Evolutionary conservation across 2,329 filamentous ascomycete genomes (phyloP), one percentile per base, ranked within the genome.

Genomic region (Claviceps sp.): DNA sequence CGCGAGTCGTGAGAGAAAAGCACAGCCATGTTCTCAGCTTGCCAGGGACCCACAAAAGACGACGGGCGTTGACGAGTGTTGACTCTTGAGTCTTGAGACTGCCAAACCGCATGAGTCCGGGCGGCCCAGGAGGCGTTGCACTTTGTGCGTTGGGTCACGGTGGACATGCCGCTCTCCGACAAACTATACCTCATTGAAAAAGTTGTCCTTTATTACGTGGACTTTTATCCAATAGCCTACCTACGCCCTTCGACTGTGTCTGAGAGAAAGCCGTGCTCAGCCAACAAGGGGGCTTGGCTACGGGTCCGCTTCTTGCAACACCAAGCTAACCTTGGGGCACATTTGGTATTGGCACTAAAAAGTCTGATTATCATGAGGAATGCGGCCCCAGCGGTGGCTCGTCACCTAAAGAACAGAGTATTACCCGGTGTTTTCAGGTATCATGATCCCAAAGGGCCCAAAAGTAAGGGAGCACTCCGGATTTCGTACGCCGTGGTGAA

Each of bases 211-310:
- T 26, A 16, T 14, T 37, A 34, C 30, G 18, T 30, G 16, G 26
- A 47, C 6, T 48, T 18, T 7, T 11, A 8, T 30, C 38, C 30
- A 50, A 47, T 34, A 46, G n/a, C 22, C 16, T 38, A 37, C 20
- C 16, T 38, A 37, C 20, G n/a, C 44, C 49, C 37, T 34, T 47
- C 13, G 41, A 51, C 40, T 48, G 49, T 54, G 42, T 44, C 42
- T 54, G 41, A 47, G 47, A 50, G 37, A 37, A 41, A 37, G 48
- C 22, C 45, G 42, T 34, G 50, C 46, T 43, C 47, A 34, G 47
- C 53, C 47, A 49, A 54, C 52, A 48, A 47, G 50, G 50, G 53
- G 50, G 22, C 37, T 52, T 38, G 47, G 45, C 38, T 6, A 40
- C 40, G 52, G 52, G 38, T 37, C 50, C 53, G 41, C 30, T 37